These are phyloP conservation scores for Bacterosira constricta DNA, from an alignment of 108 stramenopile species.

Conservation along the genomic window DNA sequence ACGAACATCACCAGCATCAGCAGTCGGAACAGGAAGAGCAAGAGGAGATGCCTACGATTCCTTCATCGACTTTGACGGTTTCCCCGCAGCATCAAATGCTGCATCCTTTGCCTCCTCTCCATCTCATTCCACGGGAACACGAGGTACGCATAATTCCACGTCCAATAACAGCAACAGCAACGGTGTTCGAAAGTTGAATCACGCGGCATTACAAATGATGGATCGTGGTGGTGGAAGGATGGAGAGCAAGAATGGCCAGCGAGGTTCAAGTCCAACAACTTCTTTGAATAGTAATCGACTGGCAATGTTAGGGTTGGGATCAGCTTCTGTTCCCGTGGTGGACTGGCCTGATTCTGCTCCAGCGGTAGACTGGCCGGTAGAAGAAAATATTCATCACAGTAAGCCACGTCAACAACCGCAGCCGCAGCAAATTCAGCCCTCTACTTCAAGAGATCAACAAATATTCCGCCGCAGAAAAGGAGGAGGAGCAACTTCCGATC, in stretches of 20 bases:
- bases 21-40: not conserved
- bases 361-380: not conserved
- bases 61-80: slow-evolving; percentile 23
- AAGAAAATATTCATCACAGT: too few relatives aligned
- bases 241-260: too few relatives aligned
- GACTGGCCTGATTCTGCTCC: too few relatives aligned
- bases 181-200: not conserved
- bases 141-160: not conserved
- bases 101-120: slow-evolving; percentile 13
- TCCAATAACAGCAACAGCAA: not conserved
- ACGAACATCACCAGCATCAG: too few relatives aligned
- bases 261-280: too few relatives aligned
- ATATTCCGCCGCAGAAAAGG: slow-evolving; percentile 28
- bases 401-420: not conserved
- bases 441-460: slow-evolving; percentile 18
- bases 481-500: not conserved
- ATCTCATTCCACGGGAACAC: slow-evolving; percentile 4
- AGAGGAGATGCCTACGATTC: slow-evolving; percentile 10
- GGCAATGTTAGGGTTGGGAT: too few relatives aligned
- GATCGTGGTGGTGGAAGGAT: too few relatives aligned
- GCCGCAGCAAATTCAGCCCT: not conserved
- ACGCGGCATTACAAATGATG: not conserved
- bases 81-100: not conserved
- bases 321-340: too few relatives aligned
- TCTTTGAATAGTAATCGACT: too few relatives aligned